phyloP scores from a whole-genome alignment of 2,329 filamentous ascomycete species.

The Paracorniculantispora psalliotae region DNA sequence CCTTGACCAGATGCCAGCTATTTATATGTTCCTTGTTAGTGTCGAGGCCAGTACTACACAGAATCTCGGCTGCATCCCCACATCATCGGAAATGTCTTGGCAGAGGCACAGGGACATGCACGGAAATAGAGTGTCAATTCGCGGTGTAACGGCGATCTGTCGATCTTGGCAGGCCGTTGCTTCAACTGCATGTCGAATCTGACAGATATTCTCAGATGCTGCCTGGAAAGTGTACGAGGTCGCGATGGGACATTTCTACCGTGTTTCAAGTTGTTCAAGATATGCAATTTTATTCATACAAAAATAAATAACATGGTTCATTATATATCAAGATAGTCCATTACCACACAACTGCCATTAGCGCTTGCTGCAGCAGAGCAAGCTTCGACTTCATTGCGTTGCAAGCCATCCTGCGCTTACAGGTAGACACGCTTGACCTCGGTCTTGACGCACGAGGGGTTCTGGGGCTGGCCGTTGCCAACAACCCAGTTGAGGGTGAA shows the following conservation, averaged over 20 bases:
- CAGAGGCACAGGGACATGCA: not conserved
- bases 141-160: not conserved
- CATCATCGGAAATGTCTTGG: not conserved
- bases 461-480: slow-evolving; percentile 12
- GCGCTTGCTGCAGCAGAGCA: not conserved
- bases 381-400: not conserved
- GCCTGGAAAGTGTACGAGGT: too few relatives aligned
- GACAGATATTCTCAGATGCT: not conserved
- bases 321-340: not conserved
- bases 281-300: slow-evolving; percentile 42
- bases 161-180: not conserved
- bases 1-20: too few relatives aligned
- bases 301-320: not conserved
- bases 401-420: not conserved
- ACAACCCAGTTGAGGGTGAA: slow-evolving; percentile 9
- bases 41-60: not conserved
- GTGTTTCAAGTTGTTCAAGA: not conserved
- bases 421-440: slow-evolving; percentile 11
- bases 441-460: slow-evolving; percentile 11
- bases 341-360: not conserved
- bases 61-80: not conserved
- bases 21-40: not conserved
- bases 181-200: not conserved
- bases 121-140: not conserved
- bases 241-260: too few relatives aligned